Evolutionary conservation across 2,329 filamentous ascomycete genomes (phyloP).

Genomic region (Phyllosticta citrichinensis): DNA sequence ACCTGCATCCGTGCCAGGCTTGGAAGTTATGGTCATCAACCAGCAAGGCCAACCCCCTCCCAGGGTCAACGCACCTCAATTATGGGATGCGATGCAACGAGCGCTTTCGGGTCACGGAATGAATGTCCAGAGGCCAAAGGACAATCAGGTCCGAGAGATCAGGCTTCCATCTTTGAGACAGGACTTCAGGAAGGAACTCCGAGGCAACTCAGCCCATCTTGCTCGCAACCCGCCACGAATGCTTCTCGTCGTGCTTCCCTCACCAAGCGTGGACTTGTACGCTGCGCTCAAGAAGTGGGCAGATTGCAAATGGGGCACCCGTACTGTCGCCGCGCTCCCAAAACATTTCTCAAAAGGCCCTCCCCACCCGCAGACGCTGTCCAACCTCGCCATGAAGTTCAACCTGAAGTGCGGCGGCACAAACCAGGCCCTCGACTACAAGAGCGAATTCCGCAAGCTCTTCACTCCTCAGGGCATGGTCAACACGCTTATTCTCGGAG

Average conservation of each 20-base stretch:
- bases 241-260: neutral
- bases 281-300: conserved; percentile 1
- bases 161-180: neutral
- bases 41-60: neutral
- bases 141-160: neutral
- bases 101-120: neutral
- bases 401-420: neutral
- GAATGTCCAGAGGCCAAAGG: neutral
- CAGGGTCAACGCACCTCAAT: neutral
- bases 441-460: neutral
- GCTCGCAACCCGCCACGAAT: neutral
- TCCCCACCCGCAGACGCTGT: neutral
- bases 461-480: neutral
- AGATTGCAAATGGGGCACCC: neutral
- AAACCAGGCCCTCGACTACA: neutral
- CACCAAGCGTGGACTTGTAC: neutral
- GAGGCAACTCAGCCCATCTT: neutral
- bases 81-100: neutral
- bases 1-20: neutral
- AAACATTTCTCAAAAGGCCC: neutral
- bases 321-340: neutral
- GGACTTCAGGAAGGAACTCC: neutral
- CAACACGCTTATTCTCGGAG: conserved; percentile 30
- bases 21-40: neutral
- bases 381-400: conserved; percentile 6